Base-by-base conservation (phyloP, 495 filamentous ascomycete genomes). In the Aspergillus ellipticus region DNA sequence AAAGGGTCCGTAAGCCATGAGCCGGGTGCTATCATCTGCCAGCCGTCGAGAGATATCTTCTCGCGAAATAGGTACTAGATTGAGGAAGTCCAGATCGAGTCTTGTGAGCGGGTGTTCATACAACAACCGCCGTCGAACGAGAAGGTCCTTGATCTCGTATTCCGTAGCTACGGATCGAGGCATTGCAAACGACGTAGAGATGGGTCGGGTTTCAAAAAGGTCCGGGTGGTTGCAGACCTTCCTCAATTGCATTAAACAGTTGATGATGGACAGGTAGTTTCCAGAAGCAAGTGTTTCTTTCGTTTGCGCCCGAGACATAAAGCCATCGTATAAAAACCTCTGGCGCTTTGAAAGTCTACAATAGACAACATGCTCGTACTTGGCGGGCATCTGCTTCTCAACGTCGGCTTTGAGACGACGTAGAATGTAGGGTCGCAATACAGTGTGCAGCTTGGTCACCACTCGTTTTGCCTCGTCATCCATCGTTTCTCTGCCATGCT, bases 141-240 rank as follows among this genome's bases (percentile, higher is more conserved):
- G 74, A 9, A 79, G 71, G 51, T 96, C 90, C 50, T 89, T 91
- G 51, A 84, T 76, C 61, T 89, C 86, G 57, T 83, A 99, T 21
- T 89, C 85, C 7, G 87, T 84, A n/a, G 87, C 75, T 6, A 88
- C 86, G 21, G 92, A 92, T 42, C 81, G 88, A 29, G 85, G 81
- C 89, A 97, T 96, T 7, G 92, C 92, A 69, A 96, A 96, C 5
- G 93, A 97, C 2, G 90, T 97, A 63, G 95, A 92, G 65, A 99
- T 96, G n/a, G 89, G 90, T 13, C 95, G 83, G n/a, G 94, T 95
- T 59, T 97, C 89, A 66, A 99, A 99, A 13, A 97, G 81, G 74
- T 99, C 95, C 0, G 95, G 95, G 65, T 99, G 95, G 62, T 97
- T 97, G 79, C 95, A 99, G 42, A 99, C 95, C 67, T 97, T 96